A percentile compares a stretch with the other conserved stretches of the same genome.
These are phyloP conservation scores for Emydomyces testavorans DNA, from an alignment of 2,329 filamentous ascomycete species.

Conservation along the genomic window DNA sequence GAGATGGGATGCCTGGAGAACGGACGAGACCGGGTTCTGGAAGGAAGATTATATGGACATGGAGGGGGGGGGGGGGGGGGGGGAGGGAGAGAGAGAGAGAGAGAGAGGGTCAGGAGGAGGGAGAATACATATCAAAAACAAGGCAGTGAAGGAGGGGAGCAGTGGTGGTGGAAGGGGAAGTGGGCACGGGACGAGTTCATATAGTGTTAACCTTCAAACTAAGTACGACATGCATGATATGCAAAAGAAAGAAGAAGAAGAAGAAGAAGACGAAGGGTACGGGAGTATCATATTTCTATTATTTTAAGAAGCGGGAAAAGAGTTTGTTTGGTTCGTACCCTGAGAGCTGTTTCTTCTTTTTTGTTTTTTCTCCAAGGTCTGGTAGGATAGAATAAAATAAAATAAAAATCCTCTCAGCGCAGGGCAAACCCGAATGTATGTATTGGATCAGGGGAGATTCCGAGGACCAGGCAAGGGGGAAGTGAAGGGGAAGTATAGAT, in stretches of 20 bases:
- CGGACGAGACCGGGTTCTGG: slow-evolving; percentile 7
- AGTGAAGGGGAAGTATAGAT: not conserved
- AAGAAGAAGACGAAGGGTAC: not conserved
- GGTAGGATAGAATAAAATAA: too few species aligned
- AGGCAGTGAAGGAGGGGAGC: slow-evolving; percentile 11
- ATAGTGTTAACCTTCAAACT: slow-evolving; percentile 13
- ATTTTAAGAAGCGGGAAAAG: not conserved
- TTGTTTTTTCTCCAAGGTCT: too few species aligned
- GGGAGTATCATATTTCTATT: not conserved
- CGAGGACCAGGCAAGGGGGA: slow-evolving; percentile 2
- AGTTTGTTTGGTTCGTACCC: slow-evolving; percentile 6
- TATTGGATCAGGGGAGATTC: not conserved
- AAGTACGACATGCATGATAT: slow-evolving; percentile 9
- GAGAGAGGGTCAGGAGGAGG: slow-evolving; percentile 6
- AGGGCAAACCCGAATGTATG: not conserved
- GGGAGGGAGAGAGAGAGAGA: not conserved
- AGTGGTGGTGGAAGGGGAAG: slow-evolving; percentile 1
- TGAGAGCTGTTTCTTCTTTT: not conserved
- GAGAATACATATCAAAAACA: slow-evolving; percentile 2
- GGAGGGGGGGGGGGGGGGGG: not conserved
- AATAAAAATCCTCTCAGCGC: not conserved
- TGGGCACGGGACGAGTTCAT: slow-evolving; percentile 11
- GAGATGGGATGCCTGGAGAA: not conserved
- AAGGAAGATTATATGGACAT: slow-evolving; percentile 4
- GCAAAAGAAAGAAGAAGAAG: slow-evolving; percentile 2